Percentiles rank a stretch among this genome's conserved stretches.
Conservation (phyloP, 2,329 filamentous ascomycete species). For the Aspergillus caelatus region DNA sequence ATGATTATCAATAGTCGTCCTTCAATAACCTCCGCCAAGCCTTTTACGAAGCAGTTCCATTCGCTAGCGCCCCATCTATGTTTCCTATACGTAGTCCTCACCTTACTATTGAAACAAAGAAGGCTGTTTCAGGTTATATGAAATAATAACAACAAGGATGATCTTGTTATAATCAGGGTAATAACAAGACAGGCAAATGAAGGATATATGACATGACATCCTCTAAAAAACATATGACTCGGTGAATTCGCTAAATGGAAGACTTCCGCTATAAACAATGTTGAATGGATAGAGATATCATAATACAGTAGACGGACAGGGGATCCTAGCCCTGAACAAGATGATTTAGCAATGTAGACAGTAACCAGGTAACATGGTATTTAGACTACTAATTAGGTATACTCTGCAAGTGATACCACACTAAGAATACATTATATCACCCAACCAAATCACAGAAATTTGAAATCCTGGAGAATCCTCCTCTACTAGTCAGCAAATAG, state of each 20-base stretch:
- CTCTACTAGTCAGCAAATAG: not conserved
- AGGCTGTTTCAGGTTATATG: not conserved
- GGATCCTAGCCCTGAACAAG: not conserved
- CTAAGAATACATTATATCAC: not conserved
- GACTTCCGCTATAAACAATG: not conserved
- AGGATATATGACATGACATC: not conserved
- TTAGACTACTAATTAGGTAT: not conserved
- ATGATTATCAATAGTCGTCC: conserved; percentile 11
- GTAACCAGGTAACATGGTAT: not conserved
- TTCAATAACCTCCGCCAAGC: conserved; percentile 6
- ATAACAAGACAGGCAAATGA: not conserved
- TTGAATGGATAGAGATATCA: not conserved
- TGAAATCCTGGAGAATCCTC: not conserved
- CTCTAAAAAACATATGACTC: not conserved
- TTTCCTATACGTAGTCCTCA: not conserved
- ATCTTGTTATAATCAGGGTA: not conserved
- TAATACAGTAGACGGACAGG: not conserved
- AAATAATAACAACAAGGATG: not conserved
- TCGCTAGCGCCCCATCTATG: not conserved
- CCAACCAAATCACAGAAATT: not conserved
- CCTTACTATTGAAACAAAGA: not conserved
- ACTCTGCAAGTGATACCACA: not conserved
- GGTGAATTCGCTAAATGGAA: not conserved
- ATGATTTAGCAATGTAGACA: not conserved
- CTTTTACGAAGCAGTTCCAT: not conserved